phyloP scores from a whole-genome alignment of 352 stramenopile species.

The Pythium sp. region DNA sequence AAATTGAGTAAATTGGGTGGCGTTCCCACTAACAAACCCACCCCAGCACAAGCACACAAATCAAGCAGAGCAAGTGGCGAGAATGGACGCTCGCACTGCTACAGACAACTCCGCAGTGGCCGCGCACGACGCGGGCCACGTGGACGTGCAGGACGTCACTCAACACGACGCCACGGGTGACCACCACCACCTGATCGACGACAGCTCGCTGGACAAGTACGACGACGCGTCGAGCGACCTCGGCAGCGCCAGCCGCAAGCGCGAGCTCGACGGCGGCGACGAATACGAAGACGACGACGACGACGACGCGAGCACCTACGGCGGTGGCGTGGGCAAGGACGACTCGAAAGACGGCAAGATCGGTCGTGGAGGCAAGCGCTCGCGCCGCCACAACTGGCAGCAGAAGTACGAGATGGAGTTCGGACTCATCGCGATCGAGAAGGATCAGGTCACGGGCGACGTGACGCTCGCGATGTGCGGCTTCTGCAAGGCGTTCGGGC shows the following conservation, averaged over 20 bases:
- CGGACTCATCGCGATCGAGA: conserved; percentile 64
- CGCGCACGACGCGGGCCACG: not conserved
- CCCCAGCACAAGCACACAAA: not conserved
- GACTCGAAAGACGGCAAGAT: conserved; percentile 33
- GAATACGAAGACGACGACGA: conserved; percentile 39
- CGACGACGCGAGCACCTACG: conserved; percentile 31
- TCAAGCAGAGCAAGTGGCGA: not conserved
- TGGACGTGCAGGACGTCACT: not conserved
- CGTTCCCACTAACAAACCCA: conserved; percentile 9
- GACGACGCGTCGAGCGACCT: conserved; percentile 32
- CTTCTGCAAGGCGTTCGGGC: conserved; percentile 82
- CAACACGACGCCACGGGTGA: conserved; percentile 13
- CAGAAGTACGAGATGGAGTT: conserved; percentile 84
- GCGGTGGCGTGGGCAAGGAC: conserved; percentile 12
- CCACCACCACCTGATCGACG: conserved; percentile 31
- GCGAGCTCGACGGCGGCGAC: conserved; percentile 27
- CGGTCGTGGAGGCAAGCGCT: conserved; percentile 30
- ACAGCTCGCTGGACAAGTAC: conserved; percentile 34
- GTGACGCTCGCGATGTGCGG: conserved; percentile 81
- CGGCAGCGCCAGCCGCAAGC: conserved; percentile 32
- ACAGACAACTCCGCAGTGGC: not conserved
- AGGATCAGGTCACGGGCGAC: conserved; percentile 57
- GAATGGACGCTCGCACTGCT: conserved; percentile 9
- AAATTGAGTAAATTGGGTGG: conserved; percentile 20
- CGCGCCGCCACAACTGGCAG: conserved; percentile 76